These are phyloP conservation scores for Plectranthus barbatus DNA, from an alignment of 257 asterid species.

Conservation along the genomic window DNA sequence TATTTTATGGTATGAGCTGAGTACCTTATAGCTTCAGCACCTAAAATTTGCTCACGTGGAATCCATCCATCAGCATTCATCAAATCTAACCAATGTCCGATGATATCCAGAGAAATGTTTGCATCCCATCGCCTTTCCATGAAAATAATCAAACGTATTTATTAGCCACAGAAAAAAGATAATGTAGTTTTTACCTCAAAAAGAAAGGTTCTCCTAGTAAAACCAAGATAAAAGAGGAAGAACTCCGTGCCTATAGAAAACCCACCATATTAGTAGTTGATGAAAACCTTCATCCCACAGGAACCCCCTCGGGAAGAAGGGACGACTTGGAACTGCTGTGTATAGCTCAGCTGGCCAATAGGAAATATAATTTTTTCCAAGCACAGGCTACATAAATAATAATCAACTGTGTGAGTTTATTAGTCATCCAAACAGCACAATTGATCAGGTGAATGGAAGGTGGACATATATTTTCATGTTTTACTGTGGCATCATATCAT, in stretches of 20 bases:
- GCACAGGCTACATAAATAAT: slow-evolving; percentile 54
- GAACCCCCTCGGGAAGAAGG: slow-evolving; percentile 97
- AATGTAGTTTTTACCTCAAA: neutral
- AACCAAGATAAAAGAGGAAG: neutral
- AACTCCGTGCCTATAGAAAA: slow-evolving; percentile 9
- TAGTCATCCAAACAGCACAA: slow-evolving; percentile 25
- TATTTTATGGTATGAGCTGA: slow-evolving; percentile 2
- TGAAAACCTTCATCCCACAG: slow-evolving; percentile 99
- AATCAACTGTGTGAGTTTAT: slow-evolving; percentile 32
- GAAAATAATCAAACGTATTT: slow-evolving; percentile 9
- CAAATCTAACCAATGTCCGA: slow-evolving; percentile 97
- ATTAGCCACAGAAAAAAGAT: neutral
- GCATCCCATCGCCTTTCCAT: slow-evolving; percentile 92
- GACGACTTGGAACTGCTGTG: slow-evolving; percentile 98
- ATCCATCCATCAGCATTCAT: slow-evolving; percentile 99
- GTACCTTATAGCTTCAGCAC: slow-evolving; percentile 92
- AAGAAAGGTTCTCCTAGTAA: neutral
- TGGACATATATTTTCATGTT: too few relatives aligned
- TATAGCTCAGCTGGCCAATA: slow-evolving; percentile 99
- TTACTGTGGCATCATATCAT: too few relatives aligned
- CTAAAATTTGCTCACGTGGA: slow-evolving; percentile 98
- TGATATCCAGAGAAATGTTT: slow-evolving; percentile 71
- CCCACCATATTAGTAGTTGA: slow-evolving; percentile 85
- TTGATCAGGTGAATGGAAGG: slow-evolving; percentile 5
- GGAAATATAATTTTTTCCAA: slow-evolving; percentile 41